Base-by-base conservation (phyloP, 2,329 filamentous ascomycete species). In the Sporothrix variecibatus region DNA sequence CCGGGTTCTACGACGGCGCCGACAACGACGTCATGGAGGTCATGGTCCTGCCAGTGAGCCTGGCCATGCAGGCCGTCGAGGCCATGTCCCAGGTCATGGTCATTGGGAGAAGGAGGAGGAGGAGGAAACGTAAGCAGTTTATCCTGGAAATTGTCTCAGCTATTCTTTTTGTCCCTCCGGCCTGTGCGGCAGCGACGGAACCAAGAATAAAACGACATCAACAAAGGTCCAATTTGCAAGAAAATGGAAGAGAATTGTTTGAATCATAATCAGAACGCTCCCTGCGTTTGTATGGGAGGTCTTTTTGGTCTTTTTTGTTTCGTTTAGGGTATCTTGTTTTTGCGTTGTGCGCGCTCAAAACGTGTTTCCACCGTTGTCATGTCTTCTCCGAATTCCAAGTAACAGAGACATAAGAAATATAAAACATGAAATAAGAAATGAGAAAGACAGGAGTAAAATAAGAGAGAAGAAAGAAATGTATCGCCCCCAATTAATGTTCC, bases 281-380 rank as follows among this genome's bases (percentile, higher is more conserved):
- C 67, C 67, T 69, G 11, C 46, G 26, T 53, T 51, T 69, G 28
- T 38, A 34, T 38, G 31, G 20, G 28, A 38, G 20, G 17, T 51
- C n/a, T 23, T 51, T 53, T 31, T 53, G 53, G 28, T 38, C 56
- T 51, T 69, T 53, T 53, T 69, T 23, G n/a, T 69, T 53, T 67
- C 6, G 62, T 20, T 28, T 26, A 53, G 67, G 67, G 67, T 69
- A 69, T 69, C 46, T 69, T 69, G 28, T 53, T 53, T 53, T 23
- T 26, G 28, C 58, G 67, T 20, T 17, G 9, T 38, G 67, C 17
- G 26, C 28, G 28, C 46, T 26, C 28, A 17, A 17, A 53, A 69
- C 43, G 46, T 31, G 46, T 53, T 49, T 60, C 28, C 28, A 20
- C 58, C 17, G 38, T 62, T 62, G 23, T 60, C 28, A 60, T n/a